Conservation (phyloP, 2,329 filamentous ascomycete species). For the Didymellaceae sp. region DNA sequence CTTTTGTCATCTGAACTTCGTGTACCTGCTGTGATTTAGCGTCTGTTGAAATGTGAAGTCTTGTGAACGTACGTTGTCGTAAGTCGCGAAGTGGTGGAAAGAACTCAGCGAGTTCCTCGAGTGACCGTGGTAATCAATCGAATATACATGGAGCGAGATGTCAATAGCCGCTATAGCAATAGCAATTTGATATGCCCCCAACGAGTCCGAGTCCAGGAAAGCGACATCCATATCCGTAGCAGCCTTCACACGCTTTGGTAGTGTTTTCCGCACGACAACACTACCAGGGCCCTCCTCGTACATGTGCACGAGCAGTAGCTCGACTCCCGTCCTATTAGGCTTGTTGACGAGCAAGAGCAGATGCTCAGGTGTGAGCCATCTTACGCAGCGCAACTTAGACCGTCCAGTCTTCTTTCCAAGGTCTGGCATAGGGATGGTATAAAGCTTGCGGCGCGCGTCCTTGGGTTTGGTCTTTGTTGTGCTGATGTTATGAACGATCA, state of each 20-base stretch:
- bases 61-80: constrained; percentile 57
- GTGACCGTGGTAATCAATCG: constrained; percentile 71
- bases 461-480: constrained; percentile 48
- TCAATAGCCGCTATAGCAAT: constrained; percentile 83
- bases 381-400: constrained; percentile 62
- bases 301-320: constrained; percentile 65
- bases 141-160: constrained; percentile 77
- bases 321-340: constrained; percentile 61
- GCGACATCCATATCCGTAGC: constrained; percentile 80
- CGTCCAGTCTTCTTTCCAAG: constrained; percentile 49
- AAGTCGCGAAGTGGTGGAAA: constrained; percentile 58
- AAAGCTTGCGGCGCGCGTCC: constrained; percentile 37
- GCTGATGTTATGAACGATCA: constrained; percentile 70
- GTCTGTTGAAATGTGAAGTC: background rate
- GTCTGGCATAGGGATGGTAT: constrained; percentile 39
- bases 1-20: constrained; percentile 65
- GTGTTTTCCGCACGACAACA: constrained; percentile 60
- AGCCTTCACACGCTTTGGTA: constrained; percentile 73
- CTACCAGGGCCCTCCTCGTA: constrained; percentile 61
- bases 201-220: constrained; percentile 65
- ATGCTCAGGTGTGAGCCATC: constrained; percentile 62
- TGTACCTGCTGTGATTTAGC: constrained; percentile 38
- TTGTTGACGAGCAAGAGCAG: constrained; percentile 64
- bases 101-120: constrained; percentile 54
- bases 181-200: constrained; percentile 75